These are phyloP conservation scores for Fistulina hepatica DNA, from an alignment of 1,284 basidiomycete genomes.

Conservation along the genomic window DNA sequence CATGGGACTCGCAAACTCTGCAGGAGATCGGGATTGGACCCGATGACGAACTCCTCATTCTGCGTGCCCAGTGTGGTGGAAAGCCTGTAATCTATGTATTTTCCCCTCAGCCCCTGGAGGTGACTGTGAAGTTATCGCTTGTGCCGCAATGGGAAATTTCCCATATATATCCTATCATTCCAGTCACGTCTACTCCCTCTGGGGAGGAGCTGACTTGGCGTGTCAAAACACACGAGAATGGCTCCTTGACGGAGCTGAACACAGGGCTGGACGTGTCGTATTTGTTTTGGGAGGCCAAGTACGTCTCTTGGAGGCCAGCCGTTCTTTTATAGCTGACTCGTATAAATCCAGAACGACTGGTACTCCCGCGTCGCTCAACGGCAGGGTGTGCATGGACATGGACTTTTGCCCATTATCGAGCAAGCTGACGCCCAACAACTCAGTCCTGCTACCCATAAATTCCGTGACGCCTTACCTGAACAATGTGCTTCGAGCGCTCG, in stretches of 20 bases:
- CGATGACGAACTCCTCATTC: too few relatives aligned
- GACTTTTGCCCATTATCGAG: constrained; percentile 1
- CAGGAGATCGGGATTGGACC: too few relatives aligned
- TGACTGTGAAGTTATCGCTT: constrained; percentile 13
- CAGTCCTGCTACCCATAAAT: constrained; percentile 21
- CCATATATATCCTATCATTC: constrained; percentile 24
- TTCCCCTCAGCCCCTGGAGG: constrained; percentile 11
- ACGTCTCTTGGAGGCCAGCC: constrained; percentile 13
- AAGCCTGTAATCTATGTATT: constrained; percentile 21
- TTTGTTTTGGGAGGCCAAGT: constrained; percentile 27
- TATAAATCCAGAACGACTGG: too few relatives aligned
- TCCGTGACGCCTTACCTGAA: constrained; percentile 28
- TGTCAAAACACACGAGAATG: constrained; percentile 18
- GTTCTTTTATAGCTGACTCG: not conserved
- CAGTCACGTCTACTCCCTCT: constrained; percentile 11
- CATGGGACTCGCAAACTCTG: too few relatives aligned
- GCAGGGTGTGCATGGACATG: too few relatives aligned
- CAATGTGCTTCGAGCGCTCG: constrained; percentile 21
- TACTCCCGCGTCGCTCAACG: too few relatives aligned
- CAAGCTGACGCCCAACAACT: constrained; percentile 12
- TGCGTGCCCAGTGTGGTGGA: constrained; percentile 2
- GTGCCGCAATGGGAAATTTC: constrained; percentile 18
- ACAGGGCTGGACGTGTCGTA: constrained; percentile 23
- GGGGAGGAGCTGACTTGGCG: constrained; percentile 17
- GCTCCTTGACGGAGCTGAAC: constrained; percentile 17